Base-by-base conservation (phyloP, 768 basidiomycete genomes). In the Leucocoprinus birnbaumii region DNA sequence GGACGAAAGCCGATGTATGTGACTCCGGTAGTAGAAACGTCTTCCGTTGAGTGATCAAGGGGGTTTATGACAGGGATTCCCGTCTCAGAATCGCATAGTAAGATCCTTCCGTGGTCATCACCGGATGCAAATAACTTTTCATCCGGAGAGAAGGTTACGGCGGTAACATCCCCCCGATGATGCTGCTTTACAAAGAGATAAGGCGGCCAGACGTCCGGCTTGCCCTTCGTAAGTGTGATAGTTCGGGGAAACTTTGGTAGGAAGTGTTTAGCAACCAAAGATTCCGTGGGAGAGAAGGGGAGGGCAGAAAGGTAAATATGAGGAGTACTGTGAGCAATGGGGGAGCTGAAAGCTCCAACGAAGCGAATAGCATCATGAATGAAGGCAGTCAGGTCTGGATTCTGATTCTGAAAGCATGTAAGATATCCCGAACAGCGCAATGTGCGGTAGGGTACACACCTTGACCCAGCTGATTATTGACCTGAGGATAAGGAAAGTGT, bases 231-330 rank as follows among this genome's bases (percentile, higher is more conserved):
- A 10, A 63, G 27, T n/a, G 31, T 42, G 40, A 64, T 35, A 11
- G 43, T 61, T 10, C 55, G 31, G 2, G 59, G 52, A 27, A 55
- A 61, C 24, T 44, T 51, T 7, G 51, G 53, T 4, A 55, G 62
- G 56, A 58, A 61, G 18, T 40, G 43, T 26, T 59, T 44, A 3
- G 53, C 54, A 18, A 66, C 45, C 19, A 53, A 48, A n/a, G 59
- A 62, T 18, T 58, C 48, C n/a, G 43, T 16, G 2, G 63, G 65
- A 18, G 65, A 56, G 48, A 68, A 71, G 22, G 69, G 65, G 13
- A 69, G 60, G n/a, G 68, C 63, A 13, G 65, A 65, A 41, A 65
- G 51, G 52, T 67, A 67, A 24, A 67, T 62, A 40, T 67, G 66
- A 1, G 66, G 61, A 24, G 62, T 57, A 42, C 63, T 66, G 43